Conservation (phyloP, 805 yeast species). For the Candida pseudoglaebosa region DNA sequence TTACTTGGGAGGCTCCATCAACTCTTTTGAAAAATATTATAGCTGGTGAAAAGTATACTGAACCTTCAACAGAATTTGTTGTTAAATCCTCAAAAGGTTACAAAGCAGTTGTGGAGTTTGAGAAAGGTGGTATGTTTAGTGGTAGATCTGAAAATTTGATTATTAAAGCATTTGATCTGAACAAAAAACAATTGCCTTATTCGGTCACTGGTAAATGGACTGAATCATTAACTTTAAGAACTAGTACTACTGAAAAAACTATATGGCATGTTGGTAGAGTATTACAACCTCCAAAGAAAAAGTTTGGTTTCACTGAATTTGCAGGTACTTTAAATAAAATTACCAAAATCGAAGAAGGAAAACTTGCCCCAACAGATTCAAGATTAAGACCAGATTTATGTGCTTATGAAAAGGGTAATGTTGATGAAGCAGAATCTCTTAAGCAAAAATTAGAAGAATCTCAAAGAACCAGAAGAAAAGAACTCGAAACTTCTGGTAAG, state of each 20-base stretch:
- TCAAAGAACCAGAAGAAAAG: constrained; percentile 75
- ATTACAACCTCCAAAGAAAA: constrained; percentile 52
- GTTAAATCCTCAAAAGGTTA: constrained; percentile 67
- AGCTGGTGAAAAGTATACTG: constrained; percentile 93
- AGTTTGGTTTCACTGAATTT: constrained; percentile 84
- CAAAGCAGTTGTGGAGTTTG: constrained; percentile 68
- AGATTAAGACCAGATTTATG: constrained; percentile 84
- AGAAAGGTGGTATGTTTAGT: constrained; percentile 80
- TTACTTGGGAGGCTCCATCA: constrained; percentile 79
- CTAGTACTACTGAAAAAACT: constrained; percentile 35
- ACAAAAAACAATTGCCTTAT: constrained; percentile 35
- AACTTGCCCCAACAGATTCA: constrained; percentile 82
- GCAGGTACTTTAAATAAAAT: constrained; percentile 80
- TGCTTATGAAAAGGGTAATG: constrained; percentile 63
- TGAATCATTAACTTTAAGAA: constrained; percentile 47
- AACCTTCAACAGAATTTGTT: constrained; percentile 70
- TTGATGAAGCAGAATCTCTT: constrained; percentile 65
- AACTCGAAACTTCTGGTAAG: constrained; percentile 41
- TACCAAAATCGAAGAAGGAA: constrained; percentile 60
- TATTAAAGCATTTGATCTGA: constrained; percentile 40
- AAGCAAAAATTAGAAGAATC: constrained; percentile 70
- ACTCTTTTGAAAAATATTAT: constrained; percentile 79
- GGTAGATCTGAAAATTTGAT: constrained; percentile 68
- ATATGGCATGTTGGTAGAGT: constrained; percentile 74
- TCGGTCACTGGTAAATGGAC: constrained; percentile 84